phyloP scores from a whole-genome alignment of 352 stramenopile species.

The Phytophthora meadii region DNA sequence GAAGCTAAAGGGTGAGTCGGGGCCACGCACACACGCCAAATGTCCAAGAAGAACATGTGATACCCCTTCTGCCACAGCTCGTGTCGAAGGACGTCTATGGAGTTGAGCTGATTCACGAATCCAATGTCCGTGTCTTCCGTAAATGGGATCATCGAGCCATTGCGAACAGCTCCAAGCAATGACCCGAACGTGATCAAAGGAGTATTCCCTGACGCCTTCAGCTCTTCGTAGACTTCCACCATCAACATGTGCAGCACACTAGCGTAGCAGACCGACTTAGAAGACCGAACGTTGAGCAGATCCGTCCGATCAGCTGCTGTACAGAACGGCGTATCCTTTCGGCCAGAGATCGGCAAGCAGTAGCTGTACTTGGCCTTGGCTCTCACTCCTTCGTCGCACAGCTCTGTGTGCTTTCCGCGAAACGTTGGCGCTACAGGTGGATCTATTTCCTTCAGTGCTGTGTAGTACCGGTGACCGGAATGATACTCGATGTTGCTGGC shows the following conservation, averaged over 20 bases:
- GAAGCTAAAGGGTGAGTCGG: slow-evolving; percentile 46
- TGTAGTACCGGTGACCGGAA: slow-evolving; percentile 28
- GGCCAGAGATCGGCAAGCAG: slow-evolving; percentile 59
- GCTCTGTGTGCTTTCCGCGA: slow-evolving; percentile 18
- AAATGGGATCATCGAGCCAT: slow-evolving; percentile 61
- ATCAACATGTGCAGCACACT: slow-evolving; percentile 68
- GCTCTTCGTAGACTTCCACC: slow-evolving; percentile 59
- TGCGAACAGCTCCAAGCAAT: slow-evolving; percentile 56
- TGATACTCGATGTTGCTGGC: slow-evolving; percentile 26
- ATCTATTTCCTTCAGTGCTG: slow-evolving; percentile 26
- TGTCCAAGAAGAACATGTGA: slow-evolving; percentile 53
- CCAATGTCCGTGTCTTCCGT: slow-evolving; percentile 64
- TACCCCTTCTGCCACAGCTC: slow-evolving; percentile 51
- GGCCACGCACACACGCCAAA: slow-evolving; percentile 54
- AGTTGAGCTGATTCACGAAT: slow-evolving; percentile 33
- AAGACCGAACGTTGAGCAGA: slow-evolving; percentile 35
- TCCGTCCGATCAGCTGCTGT: slow-evolving; percentile 48
- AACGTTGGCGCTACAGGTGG: slow-evolving; percentile 33
- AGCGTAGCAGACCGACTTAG: slow-evolving; percentile 48
- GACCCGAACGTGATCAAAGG: slow-evolving; percentile 54
- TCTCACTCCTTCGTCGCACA: slow-evolving; percentile 24
- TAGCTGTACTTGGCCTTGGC: slow-evolving; percentile 29
- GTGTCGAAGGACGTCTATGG: slow-evolving; percentile 17
- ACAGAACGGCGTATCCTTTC: slow-evolving; percentile 58
- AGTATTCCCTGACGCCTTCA: slow-evolving; percentile 28